Evolutionary conservation across 768 basidiomycete genomes (phyloP), one percentile per base, ranked within the genome.

Genomic region (Suillus decipiens): DNA sequence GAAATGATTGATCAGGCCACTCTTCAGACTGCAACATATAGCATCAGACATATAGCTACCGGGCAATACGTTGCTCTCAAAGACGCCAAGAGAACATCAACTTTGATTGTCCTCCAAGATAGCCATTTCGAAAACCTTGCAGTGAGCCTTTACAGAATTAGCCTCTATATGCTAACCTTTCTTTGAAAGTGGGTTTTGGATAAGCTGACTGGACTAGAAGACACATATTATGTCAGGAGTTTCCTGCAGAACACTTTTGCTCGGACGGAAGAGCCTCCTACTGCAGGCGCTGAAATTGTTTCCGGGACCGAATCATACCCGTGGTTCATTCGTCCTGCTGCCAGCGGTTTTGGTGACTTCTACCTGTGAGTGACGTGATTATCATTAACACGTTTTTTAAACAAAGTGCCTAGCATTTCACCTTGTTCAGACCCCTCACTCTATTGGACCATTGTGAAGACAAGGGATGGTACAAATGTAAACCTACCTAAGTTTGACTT

Each of bases 241-340:
- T 57, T 41, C 56, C 24, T 57, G 6, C 56, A 57, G 39, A 57
- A 57, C 39, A 57, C 56, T 12, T 57, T 57, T 57, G 28, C 24
- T 57, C 39, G 11, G 39, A 41, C 17, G 24, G 56, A 17, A 36
- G 37, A 42, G 24, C 19, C 39, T 39, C 56, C 56, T 17, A 57
- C 17, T 7, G 24, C 56, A 17, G 56, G 28, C 17, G 56, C 56
- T 41, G 39, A 39, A 28, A 28, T 57, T 7, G 2, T 41, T 41
- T 41, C 56, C 11, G 56, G 56, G 15, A 57, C 56, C 0, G 56
- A 57, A 57, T 57, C 56, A 12, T 57, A 42, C 17, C 56, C 56
- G 28, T 57, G 56, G 56, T 19, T 57, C 17, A 41, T 57, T 57
- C 56, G 56, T 57, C 56, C 56, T 19, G 56, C 56, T 19, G 51